Evolutionary conservation across 106 monocot genomes (phyloP), one percentile per base, ranked within the genome.

Genomic region (Xerophyta viscosa): DNA sequence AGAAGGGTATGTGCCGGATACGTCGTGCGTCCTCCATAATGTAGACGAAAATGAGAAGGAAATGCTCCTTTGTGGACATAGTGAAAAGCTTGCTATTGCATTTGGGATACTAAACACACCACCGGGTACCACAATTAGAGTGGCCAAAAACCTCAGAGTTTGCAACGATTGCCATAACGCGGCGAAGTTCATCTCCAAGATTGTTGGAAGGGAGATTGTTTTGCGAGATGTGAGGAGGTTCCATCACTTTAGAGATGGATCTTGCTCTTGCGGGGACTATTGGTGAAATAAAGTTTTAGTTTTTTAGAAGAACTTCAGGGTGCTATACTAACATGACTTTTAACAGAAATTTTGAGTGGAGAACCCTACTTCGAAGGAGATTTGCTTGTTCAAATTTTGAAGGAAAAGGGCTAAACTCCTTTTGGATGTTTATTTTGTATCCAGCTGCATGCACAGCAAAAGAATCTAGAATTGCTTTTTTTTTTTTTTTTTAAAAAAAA

Each of bases 61-160:
- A 27, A 43, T 66, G 21, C 50, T 80, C 15, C 50, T 86, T 0
- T 60, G 80, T 14, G 68, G 68, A 8, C 80, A 86, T 29, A 86
- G 86, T 27, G 86, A 86, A 66, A 86, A 86, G 66, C 31, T 86
- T 27, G 86, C 86, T 1, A 81, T 86, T 29, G 77, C 80, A 10
- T 86, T 73, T 52, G 73, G 86, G 6, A 27, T 86, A 28, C 24
- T 86, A 41, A 80, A 71, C 37, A 62, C 72, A 2, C 29, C 77
- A 2, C 72, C 65, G 0, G 80, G 80, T 1, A 54, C 66, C 2
- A 52, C 73, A n/a, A 77, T 86, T 23, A 69, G 76, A 50, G 86
- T 86, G 18, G 80, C 70, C 24, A 86, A 86, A 65, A 86, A 86
- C 70, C 80, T 86, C 20, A 76, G 80, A 30, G 76, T 86, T 10